Evolutionary conservation across 202 grass and related monocot species (phyloP), one percentile per base, ranked within the genome.

Genomic region (Schoenoplectus tabernaemontani): DNA sequence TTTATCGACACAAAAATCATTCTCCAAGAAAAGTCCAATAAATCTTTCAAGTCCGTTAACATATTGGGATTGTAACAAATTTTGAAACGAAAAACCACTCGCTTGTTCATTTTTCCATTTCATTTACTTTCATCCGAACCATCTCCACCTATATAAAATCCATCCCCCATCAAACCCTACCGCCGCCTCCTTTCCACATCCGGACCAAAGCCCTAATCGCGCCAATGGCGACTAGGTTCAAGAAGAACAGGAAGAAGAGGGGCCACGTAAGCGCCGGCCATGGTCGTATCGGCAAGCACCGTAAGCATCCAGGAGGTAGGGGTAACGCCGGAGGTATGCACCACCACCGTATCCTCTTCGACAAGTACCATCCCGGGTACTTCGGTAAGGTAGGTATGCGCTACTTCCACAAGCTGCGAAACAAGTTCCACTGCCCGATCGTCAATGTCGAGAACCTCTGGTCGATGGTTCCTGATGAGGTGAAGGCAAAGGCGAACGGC

Each of bases 331-430:
- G 90, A 69, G 93, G 93, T 24, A 87, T 97, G 93, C 93, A 97
- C 81, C 93, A 97, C 88, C 93, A 97, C 87, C 90, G 93, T 19
- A 97, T 97, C 88, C 93, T 97, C 83, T 97, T 97, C 67, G 93
- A 97, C 90, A 97, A 97, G 83, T 97, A 97, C 78, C 93, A 97
- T 66, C 93, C 90, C 0, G 93, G 93, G 0, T 97, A 88, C 88
- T 97, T 97, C 69, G 93, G 93, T 16, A 97, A 97, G 85, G 93
- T 97, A 57, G 93, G 93, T 16, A 97, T 97, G 93, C 88, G 93
- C 7, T 93, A 97, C 88, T 97, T 97, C 90, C 93, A 97, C 87
- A 89, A 76, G 82, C 93, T 97, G 33, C 84, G 90, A 16, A 97
- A 97, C 88, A 93, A 30, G 85, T 96, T 96, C 83, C n/a, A 96